Conservation (phyloP, 345 rosid genomes). For the Eutrema heterophyllum region DNA sequence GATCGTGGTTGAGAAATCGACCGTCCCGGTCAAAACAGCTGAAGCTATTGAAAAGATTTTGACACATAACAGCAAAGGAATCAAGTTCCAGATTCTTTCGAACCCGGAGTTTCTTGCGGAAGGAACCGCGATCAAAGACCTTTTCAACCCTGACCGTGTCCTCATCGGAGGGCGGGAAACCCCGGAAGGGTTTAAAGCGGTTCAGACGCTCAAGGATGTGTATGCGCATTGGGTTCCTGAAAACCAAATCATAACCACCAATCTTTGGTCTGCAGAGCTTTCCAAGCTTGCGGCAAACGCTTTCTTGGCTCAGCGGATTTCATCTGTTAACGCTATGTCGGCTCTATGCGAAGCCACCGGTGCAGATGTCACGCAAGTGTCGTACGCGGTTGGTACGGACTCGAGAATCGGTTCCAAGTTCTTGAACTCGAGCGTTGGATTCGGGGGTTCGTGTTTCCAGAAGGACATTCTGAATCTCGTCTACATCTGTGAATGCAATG, state of each 20-base stretch:
- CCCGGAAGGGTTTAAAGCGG: constrained; percentile 56
- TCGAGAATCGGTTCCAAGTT: constrained; percentile 75
- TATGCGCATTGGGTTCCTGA: constrained; percentile 87
- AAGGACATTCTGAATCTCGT: constrained; percentile 75
- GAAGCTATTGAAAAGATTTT: constrained; percentile 82
- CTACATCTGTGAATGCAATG: constrained; percentile 79
- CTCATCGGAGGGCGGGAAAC: constrained; percentile 88
- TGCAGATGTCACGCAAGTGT: constrained; percentile 66
- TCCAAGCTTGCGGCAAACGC: constrained; percentile 88
- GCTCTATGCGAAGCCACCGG: constrained; percentile 87
- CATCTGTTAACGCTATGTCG: constrained; percentile 85
- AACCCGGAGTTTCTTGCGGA: constrained; percentile 90
- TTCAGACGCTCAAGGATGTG: constrained; percentile 59
- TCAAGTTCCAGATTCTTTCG: constrained; percentile 79
- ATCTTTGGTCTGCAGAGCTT: constrained; percentile 92
- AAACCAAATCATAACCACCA: constrained; percentile 57
- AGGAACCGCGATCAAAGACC: constrained; percentile 76
- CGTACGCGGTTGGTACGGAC: constrained; percentile 69
- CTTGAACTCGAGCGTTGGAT: constrained; percentile 78
- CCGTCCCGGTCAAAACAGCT: constrained; percentile 81
- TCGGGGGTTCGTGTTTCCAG: constrained; percentile 86
- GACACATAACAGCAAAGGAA: constrained; percentile 72
- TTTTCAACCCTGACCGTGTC: constrained; percentile 66
- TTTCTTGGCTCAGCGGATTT: constrained; percentile 80
- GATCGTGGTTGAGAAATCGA: constrained; percentile 87